Conservation (phyloP, 352 stramenopile genomes). For the Phytophthora fragariae region DNA sequence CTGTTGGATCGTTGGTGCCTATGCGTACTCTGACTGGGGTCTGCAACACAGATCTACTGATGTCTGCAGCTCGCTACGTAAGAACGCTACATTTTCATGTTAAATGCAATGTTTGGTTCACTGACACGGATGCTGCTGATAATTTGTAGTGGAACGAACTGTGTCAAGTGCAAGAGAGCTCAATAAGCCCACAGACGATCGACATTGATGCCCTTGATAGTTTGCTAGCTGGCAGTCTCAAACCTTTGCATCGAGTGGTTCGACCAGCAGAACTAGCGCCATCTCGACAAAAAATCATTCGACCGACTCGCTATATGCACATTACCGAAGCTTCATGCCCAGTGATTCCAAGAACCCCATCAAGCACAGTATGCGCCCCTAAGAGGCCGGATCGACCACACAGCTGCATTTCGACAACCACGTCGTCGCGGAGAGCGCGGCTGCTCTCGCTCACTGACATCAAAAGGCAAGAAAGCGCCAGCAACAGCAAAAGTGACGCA, state of each 20-base stretch:
- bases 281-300: slow-evolving; percentile 18
- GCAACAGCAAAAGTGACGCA: slow-evolving; percentile 6
- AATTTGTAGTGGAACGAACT: slow-evolving; percentile 47
- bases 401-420: slow-evolving; percentile 34
- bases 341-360: slow-evolving; percentile 13
- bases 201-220: slow-evolving; percentile 72
- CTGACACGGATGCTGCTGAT: background rate
- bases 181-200: slow-evolving; percentile 32
- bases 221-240: slow-evolving; percentile 46
- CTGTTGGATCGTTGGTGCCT: slow-evolving; percentile 39
- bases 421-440: slow-evolving; percentile 28
- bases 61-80: slow-evolving; percentile 54
- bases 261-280: slow-evolving; percentile 4
- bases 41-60: slow-evolving; percentile 48
- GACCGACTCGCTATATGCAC: slow-evolving; percentile 14
- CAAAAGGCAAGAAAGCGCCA: slow-evolving; percentile 9
- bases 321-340: slow-evolving; percentile 18
- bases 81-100: slow-evolving; percentile 12
- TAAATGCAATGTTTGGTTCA: slow-evolving; percentile 6
- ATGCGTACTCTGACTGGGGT: slow-evolving; percentile 40
- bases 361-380: slow-evolving; percentile 20
- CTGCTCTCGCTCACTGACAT: slow-evolving; percentile 19
- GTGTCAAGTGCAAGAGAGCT: slow-evolving; percentile 35
- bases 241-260: slow-evolving; percentile 14
- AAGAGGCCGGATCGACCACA: slow-evolving; percentile 40